Evolutionary conservation across 2,329 filamentous ascomycete genomes (phyloP), one percentile per base, ranked within the genome.

Genomic region (Volutella citrinella): DNA sequence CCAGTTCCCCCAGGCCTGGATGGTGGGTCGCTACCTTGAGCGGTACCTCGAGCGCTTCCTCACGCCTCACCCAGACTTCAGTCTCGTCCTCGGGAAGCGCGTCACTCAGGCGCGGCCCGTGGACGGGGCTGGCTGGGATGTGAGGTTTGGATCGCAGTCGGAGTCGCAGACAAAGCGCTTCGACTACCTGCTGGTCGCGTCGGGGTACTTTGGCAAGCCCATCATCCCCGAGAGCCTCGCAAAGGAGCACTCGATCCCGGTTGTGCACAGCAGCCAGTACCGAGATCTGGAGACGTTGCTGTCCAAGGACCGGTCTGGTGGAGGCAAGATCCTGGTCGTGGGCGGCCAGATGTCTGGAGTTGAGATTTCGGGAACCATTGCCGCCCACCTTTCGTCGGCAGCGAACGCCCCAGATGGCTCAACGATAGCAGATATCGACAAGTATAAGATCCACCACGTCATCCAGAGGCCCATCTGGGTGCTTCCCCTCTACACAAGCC

Each of bases 261-360:
- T 81, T 3, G 59, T 86, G 1, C 85, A 90, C 57, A 89, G 83
- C 59, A 84, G 82, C 29, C 61, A 72, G 18, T 81, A 87, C 32
- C 69, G 82, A 5, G 67, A 74, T 34, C 57, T 84, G 3, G 49
- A 69, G 18, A 56, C 55, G 8, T 56, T 82, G 4, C 48, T 82
- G 2, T 62, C 60, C 0, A 53, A 60, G 10, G 48, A 59, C 1
- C 55, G 63, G 3, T 35, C 43, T 5, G 49, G 52, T 1, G 68
- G 68, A 2, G 74, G 76, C 13, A 86, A 81, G 51, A 78, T 93
- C 12, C 68, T 88, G 2, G 69, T 94, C 1, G 76, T 89, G 2
- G 87, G 87, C 1, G 87, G 86, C 1, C 85, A 89, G 49, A 89
- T 93, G 74, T 91, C 86, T 3, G 87, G 86, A 1, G 76, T 85